A percentile compares a stretch with the other conserved stretches of the same genome.
Conservation (phyloP, 306 rosid genomes). For the Citrullus amarus region DNA sequence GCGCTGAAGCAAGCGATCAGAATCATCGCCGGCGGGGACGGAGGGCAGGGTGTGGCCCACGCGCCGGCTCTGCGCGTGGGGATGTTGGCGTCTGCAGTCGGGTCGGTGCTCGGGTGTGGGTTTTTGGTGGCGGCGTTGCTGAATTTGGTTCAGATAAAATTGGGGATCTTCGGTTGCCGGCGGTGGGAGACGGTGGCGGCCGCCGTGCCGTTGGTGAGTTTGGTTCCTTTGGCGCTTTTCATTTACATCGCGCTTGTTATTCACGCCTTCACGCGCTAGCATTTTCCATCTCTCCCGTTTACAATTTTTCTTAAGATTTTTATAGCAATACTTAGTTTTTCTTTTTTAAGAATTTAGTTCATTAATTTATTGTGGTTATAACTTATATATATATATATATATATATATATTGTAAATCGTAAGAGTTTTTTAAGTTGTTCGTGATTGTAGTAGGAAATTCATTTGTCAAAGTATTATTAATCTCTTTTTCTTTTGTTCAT, state of each 20-base stretch:
- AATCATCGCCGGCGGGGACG: conserved; percentile 3
- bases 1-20: conserved; percentile 67
- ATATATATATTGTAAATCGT: background rate
- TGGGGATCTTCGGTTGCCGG: conserved; percentile 65
- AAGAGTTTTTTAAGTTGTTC: background rate
- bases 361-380: background rate
- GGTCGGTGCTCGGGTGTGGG: conserved; percentile 71
- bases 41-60: conserved; percentile 3
- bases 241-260: conserved; percentile 55
- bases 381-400: too few relatives aligned
- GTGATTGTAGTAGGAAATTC: too few relatives aligned
- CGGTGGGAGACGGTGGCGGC: conserved; percentile 46
- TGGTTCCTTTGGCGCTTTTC: conserved; percentile 56
- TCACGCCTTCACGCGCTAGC: conserved; percentile 54
- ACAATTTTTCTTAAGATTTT: background rate
- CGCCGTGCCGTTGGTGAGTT: conserved; percentile 50
- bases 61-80: conserved; percentile 43
- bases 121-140: conserved; percentile 74
- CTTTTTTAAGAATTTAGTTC: background rate
- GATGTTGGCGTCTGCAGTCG: conserved; percentile 52
- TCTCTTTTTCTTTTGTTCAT: too few relatives aligned
- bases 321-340: background rate
- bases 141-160: conserved; percentile 63
- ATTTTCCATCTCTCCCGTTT: background rate
- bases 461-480: too few relatives aligned